A percentile compares a stretch with the other conserved stretches of the same genome.
phyloP scores from a whole-genome alignment of 108 stramenopile species.

The Cyclotella sp. region DNA sequence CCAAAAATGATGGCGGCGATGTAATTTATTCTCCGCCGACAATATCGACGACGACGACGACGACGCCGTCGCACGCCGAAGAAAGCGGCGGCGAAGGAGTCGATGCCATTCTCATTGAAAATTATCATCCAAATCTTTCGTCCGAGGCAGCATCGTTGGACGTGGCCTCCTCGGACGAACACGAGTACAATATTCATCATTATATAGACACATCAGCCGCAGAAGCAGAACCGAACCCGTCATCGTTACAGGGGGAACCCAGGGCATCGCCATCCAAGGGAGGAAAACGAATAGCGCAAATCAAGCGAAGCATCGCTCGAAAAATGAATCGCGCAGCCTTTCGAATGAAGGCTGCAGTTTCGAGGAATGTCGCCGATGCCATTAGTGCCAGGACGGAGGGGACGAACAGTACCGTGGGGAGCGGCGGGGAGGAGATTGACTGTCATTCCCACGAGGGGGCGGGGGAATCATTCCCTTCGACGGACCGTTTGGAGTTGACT shows the following conservation, averaged over 20 bases:
- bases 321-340: slow-evolving; percentile 13
- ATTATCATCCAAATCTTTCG: not conserved
- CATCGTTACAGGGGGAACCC: too few relatives aligned
- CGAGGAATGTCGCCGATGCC: not conserved
- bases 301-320: not conserved
- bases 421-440: too few relatives aligned
- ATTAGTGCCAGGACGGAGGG: not conserved
- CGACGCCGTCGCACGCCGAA: not conserved
- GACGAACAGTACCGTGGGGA: not conserved
- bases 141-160: too few relatives aligned
- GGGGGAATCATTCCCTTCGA: too few relatives aligned
- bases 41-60: not conserved
- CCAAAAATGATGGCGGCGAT: not conserved
- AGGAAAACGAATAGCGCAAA: not conserved
- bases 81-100: not conserved
- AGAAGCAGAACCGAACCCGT: too few relatives aligned
- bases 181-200: too few relatives aligned
- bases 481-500: too few relatives aligned
- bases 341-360: slow-evolving; percentile 4
- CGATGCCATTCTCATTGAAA: slow-evolving; percentile 2
- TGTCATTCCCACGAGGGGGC: too few relatives aligned
- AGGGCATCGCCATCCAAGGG: too few relatives aligned
- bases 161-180: too few relatives aligned
- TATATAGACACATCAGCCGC: too few relatives aligned
- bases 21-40: not conserved